These are phyloP conservation scores for Lunularia cruciata DNA, from an alignment of 225 moss, liverwort and hornwort genomes.

Conservation along the genomic window DNA sequence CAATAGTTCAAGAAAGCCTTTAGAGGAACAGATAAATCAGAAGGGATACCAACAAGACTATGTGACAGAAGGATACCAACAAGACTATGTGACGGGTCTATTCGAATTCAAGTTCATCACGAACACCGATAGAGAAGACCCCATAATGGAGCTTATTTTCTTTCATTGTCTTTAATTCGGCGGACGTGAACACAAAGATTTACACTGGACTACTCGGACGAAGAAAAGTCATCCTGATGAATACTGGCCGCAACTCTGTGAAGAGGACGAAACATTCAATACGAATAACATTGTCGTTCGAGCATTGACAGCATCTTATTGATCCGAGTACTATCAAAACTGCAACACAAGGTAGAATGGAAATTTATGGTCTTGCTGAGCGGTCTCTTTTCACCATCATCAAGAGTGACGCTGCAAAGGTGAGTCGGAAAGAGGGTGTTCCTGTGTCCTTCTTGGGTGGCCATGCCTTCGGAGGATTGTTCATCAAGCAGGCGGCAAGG, in stretches of 20 bases:
- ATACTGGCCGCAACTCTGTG: neutral
- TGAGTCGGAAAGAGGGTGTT: neutral
- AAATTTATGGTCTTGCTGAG: neutral
- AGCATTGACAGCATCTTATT: neutral
- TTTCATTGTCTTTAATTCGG: neutral
- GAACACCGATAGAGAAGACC: too few relatives aligned
- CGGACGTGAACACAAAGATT: too few relatives aligned
- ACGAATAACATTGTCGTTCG: neutral
- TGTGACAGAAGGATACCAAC: too few relatives aligned
- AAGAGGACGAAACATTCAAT: neutral
- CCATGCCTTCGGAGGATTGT: neutral
- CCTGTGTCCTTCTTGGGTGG: neutral
- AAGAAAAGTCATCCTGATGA: neutral
- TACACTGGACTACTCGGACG: neutral
- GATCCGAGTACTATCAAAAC: neutral
- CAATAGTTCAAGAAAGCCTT: too few relatives aligned
- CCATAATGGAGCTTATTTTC: neutral
- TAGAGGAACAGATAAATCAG: too few relatives aligned
- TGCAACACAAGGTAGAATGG: neutral
- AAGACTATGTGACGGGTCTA: too few relatives aligned
- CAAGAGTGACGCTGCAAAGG: neutral
- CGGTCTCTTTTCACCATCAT: neutral
- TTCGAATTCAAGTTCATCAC: too few relatives aligned
- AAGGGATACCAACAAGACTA: too few relatives aligned
- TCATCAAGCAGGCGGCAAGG: neutral